Percentiles rank a stretch among this genome's conserved stretches.
These are phyloP conservation scores for Fusarium praegraminearum DNA, from an alignment of 2,329 filamentous ascomycete species.

Conservation along the genomic window DNA sequence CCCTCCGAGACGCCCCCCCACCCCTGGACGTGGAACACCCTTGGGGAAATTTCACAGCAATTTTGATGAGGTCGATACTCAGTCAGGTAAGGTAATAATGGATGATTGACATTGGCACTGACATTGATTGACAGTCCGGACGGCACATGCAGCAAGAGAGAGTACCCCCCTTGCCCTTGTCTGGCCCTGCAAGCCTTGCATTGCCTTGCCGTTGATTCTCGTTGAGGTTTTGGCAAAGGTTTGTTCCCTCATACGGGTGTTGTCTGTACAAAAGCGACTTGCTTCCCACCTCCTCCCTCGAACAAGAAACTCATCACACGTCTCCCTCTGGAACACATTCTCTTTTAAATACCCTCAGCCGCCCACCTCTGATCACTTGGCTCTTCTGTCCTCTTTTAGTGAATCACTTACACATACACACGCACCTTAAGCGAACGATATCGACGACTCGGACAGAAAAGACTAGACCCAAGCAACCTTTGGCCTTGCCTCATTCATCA, in stretches of 20 bases:
- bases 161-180: slow-evolving; percentile 28
- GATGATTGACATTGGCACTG: slow-evolving; percentile 17
- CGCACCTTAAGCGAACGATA: slow-evolving; percentile 32
- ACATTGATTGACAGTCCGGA: slow-evolving; percentile 15
- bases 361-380: slow-evolving; percentile 1
- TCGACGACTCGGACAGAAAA: slow-evolving; percentile 26
- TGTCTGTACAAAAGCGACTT: slow-evolving; percentile 45
- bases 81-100: slow-evolving; percentile 33
- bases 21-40: slow-evolving; percentile 21
- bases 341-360: slow-evolving; percentile 26
- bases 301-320: slow-evolving; percentile 35
- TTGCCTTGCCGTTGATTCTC: slow-evolving; percentile 14
- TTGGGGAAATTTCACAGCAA: slow-evolving; percentile 36
- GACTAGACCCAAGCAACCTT: slow-evolving; percentile 12
- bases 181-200: slow-evolving; percentile 23
- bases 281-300: slow-evolving; percentile 39
- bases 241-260: slow-evolving; percentile 22
- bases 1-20: slow-evolving; percentile 27
- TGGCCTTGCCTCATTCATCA: slow-evolving; percentile 33
- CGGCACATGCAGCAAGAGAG: slow-evolving; percentile 11
- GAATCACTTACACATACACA: slow-evolving; percentile 40
- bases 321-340: slow-evolving; percentile 38
- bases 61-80: slow-evolving; percentile 41
- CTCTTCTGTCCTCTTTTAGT: slow-evolving; percentile 17
- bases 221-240: slow-evolving; percentile 27